phyloP scores from a whole-genome alignment of 2,329 filamentous ascomycete genomes.

The Cytospora piceicola region DNA sequence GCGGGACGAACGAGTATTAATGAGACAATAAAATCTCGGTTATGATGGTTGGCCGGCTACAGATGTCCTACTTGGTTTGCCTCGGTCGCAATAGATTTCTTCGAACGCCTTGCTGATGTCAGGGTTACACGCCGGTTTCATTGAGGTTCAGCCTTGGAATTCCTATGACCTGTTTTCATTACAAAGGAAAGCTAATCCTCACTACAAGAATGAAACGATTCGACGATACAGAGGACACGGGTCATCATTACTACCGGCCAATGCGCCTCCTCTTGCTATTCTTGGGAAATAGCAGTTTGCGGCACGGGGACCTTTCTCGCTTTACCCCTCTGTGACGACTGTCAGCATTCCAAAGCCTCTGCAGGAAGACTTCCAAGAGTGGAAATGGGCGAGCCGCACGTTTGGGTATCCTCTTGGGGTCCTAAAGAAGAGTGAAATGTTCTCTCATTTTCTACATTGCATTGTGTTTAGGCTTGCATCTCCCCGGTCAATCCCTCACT shows the following conservation, averaged over 20 bases:
- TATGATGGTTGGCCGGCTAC: neutral
- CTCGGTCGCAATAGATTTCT: neutral
- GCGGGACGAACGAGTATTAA: neutral
- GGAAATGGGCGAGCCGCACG: too few relatives aligned
- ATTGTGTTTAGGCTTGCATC: too few relatives aligned
- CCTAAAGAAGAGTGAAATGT: too few relatives aligned
- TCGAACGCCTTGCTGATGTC: neutral
- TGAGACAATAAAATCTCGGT: neutral
- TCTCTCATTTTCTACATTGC: too few relatives aligned
- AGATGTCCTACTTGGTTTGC: neutral
- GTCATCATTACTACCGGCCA: neutral
- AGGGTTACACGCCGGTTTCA: neutral
- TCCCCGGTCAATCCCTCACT: too few relatives aligned
- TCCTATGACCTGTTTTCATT: neutral
- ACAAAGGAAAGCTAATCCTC: neutral
- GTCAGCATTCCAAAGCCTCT: conserved; percentile 1
- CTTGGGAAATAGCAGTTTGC: neutral
- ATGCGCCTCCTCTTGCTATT: neutral
- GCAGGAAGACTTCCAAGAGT: conserved; percentile 1
- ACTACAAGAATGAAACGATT: neutral
- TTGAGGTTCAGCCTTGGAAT: neutral
- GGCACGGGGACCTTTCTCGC: neutral
- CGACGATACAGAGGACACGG: neutral
- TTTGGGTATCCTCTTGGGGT: too few relatives aligned
- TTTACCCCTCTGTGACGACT: neutral